Evolutionary conservation across 2,329 filamentous ascomycete genomes (phyloP), one percentile per base, ranked within the genome.

Genomic region (Calonectria montana): DNA sequence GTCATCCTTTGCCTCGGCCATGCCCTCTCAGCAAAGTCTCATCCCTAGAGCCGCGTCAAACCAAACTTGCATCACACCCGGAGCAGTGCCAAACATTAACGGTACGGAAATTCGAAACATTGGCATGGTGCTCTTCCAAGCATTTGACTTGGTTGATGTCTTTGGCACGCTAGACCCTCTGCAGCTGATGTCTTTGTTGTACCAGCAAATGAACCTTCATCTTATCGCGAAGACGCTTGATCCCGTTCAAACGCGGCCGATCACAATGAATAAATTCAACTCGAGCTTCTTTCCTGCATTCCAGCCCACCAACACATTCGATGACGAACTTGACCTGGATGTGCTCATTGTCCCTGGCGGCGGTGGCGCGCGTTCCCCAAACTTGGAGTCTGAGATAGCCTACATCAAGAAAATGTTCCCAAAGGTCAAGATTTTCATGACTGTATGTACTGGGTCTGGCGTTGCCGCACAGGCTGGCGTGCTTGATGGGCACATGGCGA

Each of bases 321-420:
- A 82, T 50, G 81, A 84, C 5, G 84, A 86, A 2, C 87, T 88
- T 2, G 84, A 86, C 2, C 87, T 88, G 1, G 84, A 85, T n/a
- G 88, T 93, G 4, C 84, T 94, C 23, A 80, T 94, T n/a, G 81
- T 94, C 9, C 92, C 92, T 0, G 92, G 93, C 2, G 92, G 92
- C 0, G 65, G 83, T 0, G 92, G 91, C 0, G 84, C 83, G 0
- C 81, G 86, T 3, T 74, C 69, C 61, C 66, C 76, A 68, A 84
- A 80, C 4, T 81, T 86, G 1, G 80, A 88, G 2, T 81, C 86
- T 2, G 75, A 73, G 8, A 73, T 74, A 3, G 68, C 45, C 29
- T 91, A 80, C 69, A 76, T 79, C 31, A 76, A 78, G 0, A 79
- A 80, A 1, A 78, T 80, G n/a, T 89, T 85, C 75, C 86, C 88